These are phyloP conservation scores for Fulvia fulva DNA, from an alignment of 2,329 filamentous ascomycete species.

Conservation along the genomic window DNA sequence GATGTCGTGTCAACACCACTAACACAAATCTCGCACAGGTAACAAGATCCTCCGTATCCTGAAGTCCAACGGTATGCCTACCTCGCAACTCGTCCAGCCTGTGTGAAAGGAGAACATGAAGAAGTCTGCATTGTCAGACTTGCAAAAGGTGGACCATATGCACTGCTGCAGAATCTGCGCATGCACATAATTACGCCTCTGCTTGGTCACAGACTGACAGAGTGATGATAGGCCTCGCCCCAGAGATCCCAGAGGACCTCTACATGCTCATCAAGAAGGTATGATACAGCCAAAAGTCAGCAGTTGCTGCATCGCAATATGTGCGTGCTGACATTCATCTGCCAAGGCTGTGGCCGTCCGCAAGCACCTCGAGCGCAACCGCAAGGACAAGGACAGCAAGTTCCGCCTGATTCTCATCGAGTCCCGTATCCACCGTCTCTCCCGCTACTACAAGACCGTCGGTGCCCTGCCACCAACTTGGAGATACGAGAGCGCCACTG, in stretches of 20 bases:
- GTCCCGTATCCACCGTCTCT: slow-evolving; percentile 99
- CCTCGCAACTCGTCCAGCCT: slow-evolving; percentile 37
- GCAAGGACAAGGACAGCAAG: slow-evolving; percentile 99
- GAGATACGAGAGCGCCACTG: slow-evolving; percentile 98
- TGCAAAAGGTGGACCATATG: slow-evolving; percentile 25
- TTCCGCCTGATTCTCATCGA: slow-evolving; percentile 99
- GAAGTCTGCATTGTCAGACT: slow-evolving; percentile 18
- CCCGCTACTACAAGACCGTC: slow-evolving; percentile 99
- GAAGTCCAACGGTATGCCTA: slow-evolving; percentile 83
- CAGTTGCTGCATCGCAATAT: not conserved
- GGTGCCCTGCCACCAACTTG: slow-evolving; percentile 82
- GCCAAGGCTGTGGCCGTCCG: slow-evolving; percentile 87
- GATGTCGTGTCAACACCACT: slow-evolving; percentile 6
- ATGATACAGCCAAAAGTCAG: slow-evolving; percentile 26
- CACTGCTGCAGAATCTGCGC: slow-evolving; percentile 14
- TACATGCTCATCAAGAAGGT: slow-evolving; percentile 99
- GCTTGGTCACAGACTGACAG: slow-evolving; percentile 43
- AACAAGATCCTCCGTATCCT: slow-evolving; percentile 99
- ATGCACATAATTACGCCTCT: slow-evolving; percentile 37
- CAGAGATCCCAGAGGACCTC: slow-evolving; percentile 97
- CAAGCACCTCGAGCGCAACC: slow-evolving; percentile 99
- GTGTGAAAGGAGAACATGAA: slow-evolving; percentile 34
- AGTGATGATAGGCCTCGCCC: slow-evolving; percentile 79
- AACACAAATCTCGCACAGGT: slow-evolving; percentile 51
- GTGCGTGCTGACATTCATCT: not conserved